Base-by-base conservation (phyloP, 164 flowering plant genomes). In the Macadamia integrifolia region DNA sequence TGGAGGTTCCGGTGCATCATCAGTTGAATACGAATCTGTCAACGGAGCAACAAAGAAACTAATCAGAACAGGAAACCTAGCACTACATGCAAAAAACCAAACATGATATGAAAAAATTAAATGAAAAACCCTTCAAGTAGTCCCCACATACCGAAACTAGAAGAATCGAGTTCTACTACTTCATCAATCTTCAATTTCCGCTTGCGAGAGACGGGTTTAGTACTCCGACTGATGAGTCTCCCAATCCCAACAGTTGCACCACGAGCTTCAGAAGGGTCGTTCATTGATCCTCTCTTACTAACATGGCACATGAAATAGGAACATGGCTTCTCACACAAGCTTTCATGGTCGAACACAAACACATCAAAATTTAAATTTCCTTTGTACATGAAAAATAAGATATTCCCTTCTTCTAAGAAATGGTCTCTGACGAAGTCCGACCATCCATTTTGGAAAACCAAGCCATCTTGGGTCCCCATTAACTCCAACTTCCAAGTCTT, bases 391-490 rank as follows among this genome's bases (percentile, higher is more conserved):
- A 86, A 82, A 29, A 80, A 7, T 72, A 86, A 58, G 28, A 84
- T 11, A 61, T 80, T 80, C 61, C 79, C 76, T 66, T 75, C 74
- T 69, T 71, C 64, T 10, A 86, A 67, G 29, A 57, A 65, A 72
- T 82, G 70, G 60, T 74, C 80, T 48, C 68, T 64, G 6, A 78
- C 81, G 75, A 86, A 86, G 3, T 70, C 74, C 18, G 60, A 58
- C 89, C 89, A 86, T 14, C 86, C 89, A 23, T 66, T 28, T 29
- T 67, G 62, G 46, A 84, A 76, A 65, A 67, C 43, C 72, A 79
- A 44, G 15, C 35, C 12, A 48, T 72, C 68, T 6, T 67, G 74
- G 35, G 17, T 59, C 31, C 60, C n/a, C 29, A 46, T 49, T 15
- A 85, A 1, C 8, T 70, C 71, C 0, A 82, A 77, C n/a, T 68